Base-by-base conservation (phyloP, 805 yeast genomes). In the Cyberlindnera mrakii region DNA sequence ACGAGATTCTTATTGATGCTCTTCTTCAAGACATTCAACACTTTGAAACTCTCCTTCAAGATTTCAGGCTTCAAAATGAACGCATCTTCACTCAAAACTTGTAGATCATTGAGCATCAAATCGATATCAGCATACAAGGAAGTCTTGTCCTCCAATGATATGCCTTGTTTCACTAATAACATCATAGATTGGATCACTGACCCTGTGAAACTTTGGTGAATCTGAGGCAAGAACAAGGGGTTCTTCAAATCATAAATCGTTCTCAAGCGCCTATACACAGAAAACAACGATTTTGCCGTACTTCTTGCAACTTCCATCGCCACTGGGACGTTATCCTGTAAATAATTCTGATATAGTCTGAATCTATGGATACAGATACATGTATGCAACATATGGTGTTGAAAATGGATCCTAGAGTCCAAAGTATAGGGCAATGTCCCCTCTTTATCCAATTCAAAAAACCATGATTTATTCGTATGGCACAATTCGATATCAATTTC, bases 161-260 rank as follows among this genome's bases (percentile, higher is more conserved):
- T 39, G n/a, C 50, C 47, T 11, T 43, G 41, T 35, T 51, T 51
- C 27, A 61, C 44, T 34, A 62, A 35, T 4, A 63, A 35, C 47
- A 63, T 46, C 56, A 62, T 57, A 3, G 64, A 55, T 42, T 61
- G 67, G 11, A 61, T 53, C 23, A 62, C 56, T 3, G 64, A 52
- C 3, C 65, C 64, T 8, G 65, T 55, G 46, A 61, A 63, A 0
- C 59, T 31, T 39, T 63, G 67, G 40, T 63, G 62, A 14, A 62
- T 60, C 43, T 59, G 64, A 15, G 64, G 47, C 15, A 62, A 42
- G 32, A 62, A 62, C 32, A 52, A 39, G 2, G 63, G 59, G 23
- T 58, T 55, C 41, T 45, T 52, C 39, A 50, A 37, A 37, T 51
- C 54, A 38, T 53, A 53, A 7, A 47, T 42, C 17, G 48, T 46